These are phyloP conservation scores for Herpetospermum pedunculosum DNA, from an alignment of 306 rosid genomes.

Conservation along the genomic window DNA sequence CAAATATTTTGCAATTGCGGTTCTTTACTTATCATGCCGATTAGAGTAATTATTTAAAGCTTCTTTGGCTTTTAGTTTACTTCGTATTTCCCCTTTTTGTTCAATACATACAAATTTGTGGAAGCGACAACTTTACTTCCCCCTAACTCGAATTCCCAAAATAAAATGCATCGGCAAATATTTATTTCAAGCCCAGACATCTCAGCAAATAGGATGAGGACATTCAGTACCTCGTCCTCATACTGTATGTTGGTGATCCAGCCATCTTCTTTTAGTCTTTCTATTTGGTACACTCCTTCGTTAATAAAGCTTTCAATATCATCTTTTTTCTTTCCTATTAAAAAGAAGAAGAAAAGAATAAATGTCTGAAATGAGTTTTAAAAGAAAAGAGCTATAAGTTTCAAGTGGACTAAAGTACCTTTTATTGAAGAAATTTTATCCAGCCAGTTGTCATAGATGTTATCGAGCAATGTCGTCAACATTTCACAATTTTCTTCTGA, in stretches of 20 bases:
- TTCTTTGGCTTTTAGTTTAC: neutral
- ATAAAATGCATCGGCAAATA: neutral
- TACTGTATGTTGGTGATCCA: slow-evolving; percentile 69
- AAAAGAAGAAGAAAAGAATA: neutral
- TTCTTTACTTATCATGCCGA: neutral
- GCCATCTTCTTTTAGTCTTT: slow-evolving; percentile 76
- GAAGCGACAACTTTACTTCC: neutral
- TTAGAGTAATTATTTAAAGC: neutral
- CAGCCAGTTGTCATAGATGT: slow-evolving; percentile 79
- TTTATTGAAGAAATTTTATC: slow-evolving; percentile 60
- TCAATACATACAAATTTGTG: too few relatives aligned
- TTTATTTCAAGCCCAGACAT: slow-evolving; percentile 1
- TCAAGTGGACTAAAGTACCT: slow-evolving; percentile 35
- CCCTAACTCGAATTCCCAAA: neutral
- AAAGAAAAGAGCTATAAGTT: neutral
- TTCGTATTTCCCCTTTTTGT: neutral
- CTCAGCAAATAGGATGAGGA: slow-evolving; percentile 7
- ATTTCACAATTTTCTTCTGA: slow-evolving; percentile 74
- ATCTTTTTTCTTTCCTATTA: slow-evolving; percentile 60
- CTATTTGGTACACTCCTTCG: slow-evolving; percentile 75
- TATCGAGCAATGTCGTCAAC: slow-evolving; percentile 79
- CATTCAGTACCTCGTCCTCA: slow-evolving; percentile 71
- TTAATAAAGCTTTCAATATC: slow-evolving; percentile 66
- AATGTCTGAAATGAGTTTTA: neutral
- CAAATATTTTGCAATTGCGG: neutral